These are phyloP conservation scores for sunflower (Helianthus annuus) DNA, from an alignment of 129 eudicot species.

Conservation along the genomic window HanXRQr2.0-SUNRISE NC_035435.2:73187532-73188031, in stretches of 20 bases:
- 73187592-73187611: too few species aligned
- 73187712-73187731: too few species aligned
- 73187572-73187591: too few species aligned
- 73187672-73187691: too few species aligned
- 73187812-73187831: slow-evolving; percentile 26
- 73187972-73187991: background rate
- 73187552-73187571: too few species aligned
- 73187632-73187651: too few species aligned
- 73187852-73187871: slow-evolving; percentile 28
- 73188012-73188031: background rate
- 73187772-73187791: background rate
- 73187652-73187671: too few species aligned
- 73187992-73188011: background rate
- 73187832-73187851: slow-evolving; percentile 27
- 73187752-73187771: too few species aligned
- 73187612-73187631: too few species aligned
- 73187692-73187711: too few species aligned
- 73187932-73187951: slow-evolving; percentile 3
- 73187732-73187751: too few species aligned
- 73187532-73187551: too few species aligned
- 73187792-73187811: slow-evolving; percentile 3
- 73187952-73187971: slow-evolving; percentile 7
- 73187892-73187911: slow-evolving; percentile 24
- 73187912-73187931: slow-evolving; percentile 24
- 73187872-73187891: slow-evolving; percentile 24